Conservation (phyloP, 768 basidiomycete species). For the Termitomyces sp. region DNA sequence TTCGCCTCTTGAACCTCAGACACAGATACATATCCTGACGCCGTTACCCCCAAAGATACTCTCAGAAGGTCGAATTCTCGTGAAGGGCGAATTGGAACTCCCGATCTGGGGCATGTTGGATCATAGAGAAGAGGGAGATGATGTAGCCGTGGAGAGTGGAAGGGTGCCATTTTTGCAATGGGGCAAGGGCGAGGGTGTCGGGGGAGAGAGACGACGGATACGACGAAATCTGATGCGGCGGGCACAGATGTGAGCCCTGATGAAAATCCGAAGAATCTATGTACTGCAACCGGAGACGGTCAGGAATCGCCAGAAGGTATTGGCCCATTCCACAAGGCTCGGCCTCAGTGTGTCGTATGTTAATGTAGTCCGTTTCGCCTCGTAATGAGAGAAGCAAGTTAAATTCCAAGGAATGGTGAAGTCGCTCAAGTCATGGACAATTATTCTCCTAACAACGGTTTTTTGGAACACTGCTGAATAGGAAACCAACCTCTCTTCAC, state of each 20-base stretch:
- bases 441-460: too few species aligned
- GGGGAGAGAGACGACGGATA: constrained; percentile 67
- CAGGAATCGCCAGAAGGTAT: background rate
- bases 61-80: constrained; percentile 41
- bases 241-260: constrained; percentile 56
- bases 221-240: constrained; percentile 87
- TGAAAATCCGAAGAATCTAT: background rate
- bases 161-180: constrained; percentile 77
- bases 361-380: too few species aligned
- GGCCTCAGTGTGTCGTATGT: background rate
- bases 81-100: constrained; percentile 87
- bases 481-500: background rate
- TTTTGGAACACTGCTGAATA: too few species aligned
- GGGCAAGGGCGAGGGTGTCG: constrained; percentile 68
- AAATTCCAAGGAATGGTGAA: too few species aligned
- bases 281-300: background rate
- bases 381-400: too few species aligned
- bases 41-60: constrained; percentile 59
- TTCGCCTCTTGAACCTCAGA: constrained; percentile 28
- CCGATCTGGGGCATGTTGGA: constrained; percentile 89
- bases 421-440: too few species aligned
- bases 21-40: constrained; percentile 78
- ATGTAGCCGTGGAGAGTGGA: constrained; percentile 46
- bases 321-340: too few species aligned
- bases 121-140: constrained; percentile 39